Percentiles rank a stretch among this genome's conserved stretches.
Evolutionary conservation across 2,329 filamentous ascomycete genomes (phyloP).

Genomic region (Talaromyces sp.): DNA sequence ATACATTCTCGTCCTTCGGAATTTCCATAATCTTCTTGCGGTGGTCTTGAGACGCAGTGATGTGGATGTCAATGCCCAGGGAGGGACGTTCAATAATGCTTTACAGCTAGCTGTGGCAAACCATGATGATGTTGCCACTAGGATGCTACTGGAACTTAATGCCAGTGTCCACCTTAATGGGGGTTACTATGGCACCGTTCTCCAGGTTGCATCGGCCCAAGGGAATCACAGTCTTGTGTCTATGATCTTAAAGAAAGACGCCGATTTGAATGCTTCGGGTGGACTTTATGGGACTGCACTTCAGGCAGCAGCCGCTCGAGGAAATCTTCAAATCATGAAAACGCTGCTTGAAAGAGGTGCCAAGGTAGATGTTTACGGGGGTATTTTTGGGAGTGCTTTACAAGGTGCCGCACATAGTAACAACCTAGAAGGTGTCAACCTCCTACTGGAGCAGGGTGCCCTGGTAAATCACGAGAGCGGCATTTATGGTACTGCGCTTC

Average conservation of each 20-base stretch:
- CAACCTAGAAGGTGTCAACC: background rate
- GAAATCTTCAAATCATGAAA: background rate
- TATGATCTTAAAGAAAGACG: background rate
- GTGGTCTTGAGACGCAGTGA: background rate
- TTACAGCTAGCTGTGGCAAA: background rate
- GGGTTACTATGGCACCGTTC: background rate
- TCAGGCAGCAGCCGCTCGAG: slow-evolving; percentile 2
- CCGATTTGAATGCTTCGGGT: background rate
- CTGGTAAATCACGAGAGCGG: background rate
- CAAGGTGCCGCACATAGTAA: background rate
- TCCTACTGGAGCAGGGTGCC: background rate
- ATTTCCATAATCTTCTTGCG: background rate
- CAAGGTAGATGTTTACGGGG: background rate
- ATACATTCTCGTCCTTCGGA: background rate
- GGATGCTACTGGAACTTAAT: background rate
- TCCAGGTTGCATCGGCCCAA: background rate
- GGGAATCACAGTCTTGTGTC: background rate
- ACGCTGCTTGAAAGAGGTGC: background rate
- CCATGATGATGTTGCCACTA: background rate
- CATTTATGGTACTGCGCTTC: slow-evolving; percentile 25
- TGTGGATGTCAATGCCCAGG: background rate
- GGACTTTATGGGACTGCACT: background rate
- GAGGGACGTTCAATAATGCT: background rate
- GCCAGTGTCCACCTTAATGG: background rate
- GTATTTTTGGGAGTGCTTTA: slow-evolving; percentile 25